phyloP scores from a whole-genome alignment of 2,329 filamentous ascomycete species.

The Ceratocystis colombiana region DNA sequence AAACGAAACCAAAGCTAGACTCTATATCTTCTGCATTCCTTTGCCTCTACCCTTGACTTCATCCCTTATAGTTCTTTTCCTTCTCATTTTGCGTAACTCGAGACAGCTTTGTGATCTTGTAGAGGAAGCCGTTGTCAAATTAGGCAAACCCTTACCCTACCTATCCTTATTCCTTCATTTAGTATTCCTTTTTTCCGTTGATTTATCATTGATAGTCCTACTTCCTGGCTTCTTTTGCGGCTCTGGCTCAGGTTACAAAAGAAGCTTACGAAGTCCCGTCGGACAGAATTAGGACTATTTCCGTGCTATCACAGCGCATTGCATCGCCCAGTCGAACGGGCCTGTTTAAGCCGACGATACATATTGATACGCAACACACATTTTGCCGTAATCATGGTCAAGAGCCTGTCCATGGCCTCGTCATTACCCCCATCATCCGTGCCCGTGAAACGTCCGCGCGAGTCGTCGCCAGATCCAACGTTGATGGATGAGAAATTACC shows the following conservation, averaged over 20 bases:
- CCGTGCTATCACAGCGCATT: too few relatives aligned
- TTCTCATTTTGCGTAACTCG: background rate
- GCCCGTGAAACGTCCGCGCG: conserved; percentile 49
- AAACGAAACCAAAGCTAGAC: background rate
- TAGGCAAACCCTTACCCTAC: too few relatives aligned
- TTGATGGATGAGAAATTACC: background rate
- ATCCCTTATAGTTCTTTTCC: background rate
- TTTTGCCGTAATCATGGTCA: background rate
- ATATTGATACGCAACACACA: background rate
- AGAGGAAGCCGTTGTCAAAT: too few relatives aligned
- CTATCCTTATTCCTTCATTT: too few relatives aligned
- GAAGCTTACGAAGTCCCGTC: too few relatives aligned
- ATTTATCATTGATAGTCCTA: background rate
- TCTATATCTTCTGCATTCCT: background rate
- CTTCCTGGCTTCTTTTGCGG: background rate
- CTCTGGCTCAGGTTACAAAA: too few relatives aligned
- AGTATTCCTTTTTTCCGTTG: background rate
- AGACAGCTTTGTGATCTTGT: background rate
- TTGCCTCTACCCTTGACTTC: conserved; percentile 10
- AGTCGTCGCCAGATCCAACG: conserved; percentile 40
- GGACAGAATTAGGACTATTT: too few relatives aligned
- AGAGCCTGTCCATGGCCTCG: background rate
- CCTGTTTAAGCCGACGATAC: conserved; percentile 31
- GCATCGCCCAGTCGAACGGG: background rate
- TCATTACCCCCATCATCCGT: conserved; percentile 29